Evolutionary conservation across 257 asterid genomes (phyloP), one percentile per base, ranked within the genome.

Genomic region (Orobanche coerulescens): DNA sequence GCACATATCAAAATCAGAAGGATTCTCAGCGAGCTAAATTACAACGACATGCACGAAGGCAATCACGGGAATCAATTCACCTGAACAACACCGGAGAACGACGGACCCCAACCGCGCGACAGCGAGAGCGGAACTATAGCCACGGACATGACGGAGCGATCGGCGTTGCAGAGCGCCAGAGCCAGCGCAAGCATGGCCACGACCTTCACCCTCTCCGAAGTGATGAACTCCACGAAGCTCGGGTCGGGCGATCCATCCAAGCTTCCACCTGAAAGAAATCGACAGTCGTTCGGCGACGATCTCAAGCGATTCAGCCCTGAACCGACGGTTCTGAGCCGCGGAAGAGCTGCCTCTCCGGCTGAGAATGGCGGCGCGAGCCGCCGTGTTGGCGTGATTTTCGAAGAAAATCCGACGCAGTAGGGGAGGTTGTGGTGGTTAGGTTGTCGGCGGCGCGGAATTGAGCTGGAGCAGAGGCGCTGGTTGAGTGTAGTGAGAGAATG

Each of bases 141-240:
- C n/a, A 92, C 98, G 1, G 98, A 92, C 98, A 92, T 92, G 16
- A 88, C 98, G 50, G 88, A 97, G 1, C 98, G 85, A 50, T 92
- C 98, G 22, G 98, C 98, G 73, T 92, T 88, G 61, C 98, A 92
- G 28, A 88, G 84, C 8, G 88, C 95, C 77, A 92, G 62, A 71
- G 98, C 92, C 76, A 92, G 54, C 18, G 91, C 98, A 67, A 92
- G 76, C 98, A 92, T 92, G 28, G 89, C 84, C 71, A 92, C 98
- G 62, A 92, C 98, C 75, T 92, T 92, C 65, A 92, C 91, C 74
- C 98, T 84, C 79, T 92, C 98, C 34, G 98, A 92, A 70, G 98
- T 92, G 65, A 92, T 86, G 61, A 89, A 88, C 84, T 88, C 97
- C 73, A 68, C 67, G 59, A 79, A 73, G 67, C 80, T 75, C 15